These are phyloP conservation scores for Blepharisma undulans DNA, from an alignment of 169 alveolate species.

Conservation along the genomic window DNA sequence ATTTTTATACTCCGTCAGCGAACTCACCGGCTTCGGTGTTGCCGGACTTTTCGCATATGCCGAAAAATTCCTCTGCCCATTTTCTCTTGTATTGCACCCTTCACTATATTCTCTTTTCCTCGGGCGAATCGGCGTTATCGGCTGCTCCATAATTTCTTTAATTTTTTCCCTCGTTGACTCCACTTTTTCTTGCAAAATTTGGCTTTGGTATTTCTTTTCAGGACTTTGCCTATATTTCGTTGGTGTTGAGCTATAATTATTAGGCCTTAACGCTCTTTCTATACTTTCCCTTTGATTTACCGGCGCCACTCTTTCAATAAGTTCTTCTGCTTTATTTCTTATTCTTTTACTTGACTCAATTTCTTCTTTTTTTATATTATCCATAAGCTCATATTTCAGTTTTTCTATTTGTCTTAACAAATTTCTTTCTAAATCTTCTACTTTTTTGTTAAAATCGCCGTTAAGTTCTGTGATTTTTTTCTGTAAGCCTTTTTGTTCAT, in stretches of 20 bases:
- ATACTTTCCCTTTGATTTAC: not conserved
- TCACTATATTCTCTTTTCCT: not conserved
- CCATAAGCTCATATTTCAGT: constrained; percentile 14
- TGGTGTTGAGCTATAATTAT: not conserved
- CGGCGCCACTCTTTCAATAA: not conserved
- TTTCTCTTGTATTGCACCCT: not conserved
- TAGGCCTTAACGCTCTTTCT: not conserved
- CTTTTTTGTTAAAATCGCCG: constrained; percentile 1
- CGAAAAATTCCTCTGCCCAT: not conserved
- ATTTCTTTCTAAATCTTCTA: not conserved
- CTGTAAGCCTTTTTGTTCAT: not conserved
- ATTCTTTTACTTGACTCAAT: not conserved
- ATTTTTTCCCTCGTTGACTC: not conserved
- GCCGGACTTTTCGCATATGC: not conserved
- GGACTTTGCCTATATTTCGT: not conserved
- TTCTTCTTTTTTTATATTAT: constrained; percentile 15
- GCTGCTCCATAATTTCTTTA: not conserved
- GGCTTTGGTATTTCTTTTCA: not conserved
- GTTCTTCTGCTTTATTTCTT: not conserved
- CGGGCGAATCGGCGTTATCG: not conserved
- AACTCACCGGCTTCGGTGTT: not conserved
- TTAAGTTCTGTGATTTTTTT: constrained; percentile 1
- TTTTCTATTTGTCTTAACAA: not conserved
- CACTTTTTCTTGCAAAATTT: not conserved
- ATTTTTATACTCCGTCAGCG: not conserved